A percentile compares a stretch with the other conserved stretches of the same genome.
These are phyloP conservation scores for Trichoderma arundinaceum DNA, from an alignment of 2,329 filamentous ascomycete species.

Conservation along the genomic window DNA sequence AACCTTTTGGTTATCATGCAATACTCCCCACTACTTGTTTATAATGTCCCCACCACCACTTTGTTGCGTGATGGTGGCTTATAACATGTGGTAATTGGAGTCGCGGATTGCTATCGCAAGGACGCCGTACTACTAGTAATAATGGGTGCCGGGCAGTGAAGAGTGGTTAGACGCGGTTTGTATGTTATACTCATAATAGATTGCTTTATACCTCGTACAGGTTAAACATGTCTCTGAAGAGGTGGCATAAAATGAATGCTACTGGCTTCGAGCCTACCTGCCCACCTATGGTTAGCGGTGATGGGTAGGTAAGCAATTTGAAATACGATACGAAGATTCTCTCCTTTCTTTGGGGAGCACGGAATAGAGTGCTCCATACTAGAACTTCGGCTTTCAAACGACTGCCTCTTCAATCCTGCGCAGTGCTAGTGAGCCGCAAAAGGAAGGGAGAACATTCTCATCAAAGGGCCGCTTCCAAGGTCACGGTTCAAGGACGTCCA, in stretches of 20 bases:
- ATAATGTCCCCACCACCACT: background rate
- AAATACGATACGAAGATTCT: background rate
- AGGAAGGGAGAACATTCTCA: background rate
- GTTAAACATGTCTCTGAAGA: no score
- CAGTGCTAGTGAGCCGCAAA: background rate
- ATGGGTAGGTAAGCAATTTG: constrained; percentile 1
- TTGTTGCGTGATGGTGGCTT: background rate
- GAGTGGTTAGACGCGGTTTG: background rate
- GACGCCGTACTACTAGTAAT: background rate
- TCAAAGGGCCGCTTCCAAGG: background rate
- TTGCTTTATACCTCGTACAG: background rate
- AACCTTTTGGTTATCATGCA: background rate
- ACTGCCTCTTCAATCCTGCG: background rate
- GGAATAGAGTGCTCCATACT: background rate
- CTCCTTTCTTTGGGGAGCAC: background rate
- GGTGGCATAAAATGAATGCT: background rate
- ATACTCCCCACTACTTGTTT: background rate
- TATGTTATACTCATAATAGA: background rate
- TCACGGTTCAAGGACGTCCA: background rate
- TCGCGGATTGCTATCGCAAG: background rate
- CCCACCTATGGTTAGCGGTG: background rate
- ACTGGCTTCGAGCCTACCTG: background rate
- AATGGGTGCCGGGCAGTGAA: background rate
- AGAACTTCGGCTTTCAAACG: constrained; percentile 1
- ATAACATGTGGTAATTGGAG: background rate